These are phyloP conservation scores for Tilletia indica DNA, from an alignment of 1,284 basidiomycete genomes.

Conservation along the genomic window DNA sequence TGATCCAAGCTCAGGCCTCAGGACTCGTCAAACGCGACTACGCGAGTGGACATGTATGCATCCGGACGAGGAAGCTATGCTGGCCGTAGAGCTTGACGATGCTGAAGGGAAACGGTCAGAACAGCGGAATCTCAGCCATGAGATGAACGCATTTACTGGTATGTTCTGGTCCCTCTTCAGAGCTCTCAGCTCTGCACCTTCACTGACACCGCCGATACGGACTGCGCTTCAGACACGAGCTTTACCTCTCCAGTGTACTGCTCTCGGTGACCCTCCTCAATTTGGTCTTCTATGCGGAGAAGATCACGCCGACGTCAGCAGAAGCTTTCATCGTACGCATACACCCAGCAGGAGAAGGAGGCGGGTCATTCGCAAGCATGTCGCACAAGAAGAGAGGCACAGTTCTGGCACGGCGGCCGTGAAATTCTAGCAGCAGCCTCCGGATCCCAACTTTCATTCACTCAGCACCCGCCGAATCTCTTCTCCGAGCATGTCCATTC, in stretches of 20 bases:
- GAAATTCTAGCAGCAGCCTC: too few relatives aligned
- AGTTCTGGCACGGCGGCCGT: too few relatives aligned
- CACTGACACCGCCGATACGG: conserved; percentile 57
- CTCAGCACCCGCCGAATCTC: too few relatives aligned
- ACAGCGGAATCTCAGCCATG: conserved; percentile 77
- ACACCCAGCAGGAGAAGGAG: conserved; percentile 45
- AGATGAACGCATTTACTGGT: conserved; percentile 80
- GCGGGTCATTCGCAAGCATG: too few relatives aligned
- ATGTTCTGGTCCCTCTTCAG: conserved; percentile 62
- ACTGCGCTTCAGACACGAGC: conserved; percentile 25
- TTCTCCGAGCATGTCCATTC: too few relatives aligned
- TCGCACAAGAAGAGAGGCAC: too few relatives aligned
- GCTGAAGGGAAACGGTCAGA: conserved; percentile 86
- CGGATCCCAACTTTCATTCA: too few relatives aligned
- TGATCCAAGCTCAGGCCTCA: too few relatives aligned
- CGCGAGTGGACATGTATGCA: too few relatives aligned
- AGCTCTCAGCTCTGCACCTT: conserved; percentile 61
- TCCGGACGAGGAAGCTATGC: conserved; percentile 80
- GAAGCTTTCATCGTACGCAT: conserved; percentile 52
- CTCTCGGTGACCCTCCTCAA: conserved; percentile 88
- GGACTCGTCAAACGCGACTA: too few relatives aligned
- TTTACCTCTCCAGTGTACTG: conserved; percentile 61
- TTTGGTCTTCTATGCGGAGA: conserved; percentile 87
- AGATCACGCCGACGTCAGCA: conserved; percentile 69
- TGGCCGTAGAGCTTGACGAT: conserved; percentile 89